phyloP scores from a whole-genome alignment of 2,329 filamentous ascomycete species.

The Colletotrichum spinosum region DNA sequence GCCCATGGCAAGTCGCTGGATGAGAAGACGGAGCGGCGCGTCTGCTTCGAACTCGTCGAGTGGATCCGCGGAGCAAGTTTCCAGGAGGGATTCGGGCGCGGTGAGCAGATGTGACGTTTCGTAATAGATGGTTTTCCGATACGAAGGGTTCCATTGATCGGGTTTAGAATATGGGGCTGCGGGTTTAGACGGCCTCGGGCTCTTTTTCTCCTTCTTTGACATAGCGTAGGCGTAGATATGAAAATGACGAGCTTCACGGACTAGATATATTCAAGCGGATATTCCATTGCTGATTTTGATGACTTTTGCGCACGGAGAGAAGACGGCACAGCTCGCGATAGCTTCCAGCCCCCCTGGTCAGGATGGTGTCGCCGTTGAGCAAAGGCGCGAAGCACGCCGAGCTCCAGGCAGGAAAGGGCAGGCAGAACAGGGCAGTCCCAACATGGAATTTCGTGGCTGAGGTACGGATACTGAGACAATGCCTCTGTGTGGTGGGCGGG shows the following conservation, averaged over 20 bases:
- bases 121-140: too few species aligned
- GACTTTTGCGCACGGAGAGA: too few species aligned
- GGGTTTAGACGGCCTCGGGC: constrained; percentile 6
- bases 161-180: background rate
- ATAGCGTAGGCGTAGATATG: constrained; percentile 37
- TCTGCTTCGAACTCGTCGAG: constrained; percentile 90
- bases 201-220: constrained; percentile 11
- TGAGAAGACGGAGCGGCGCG: constrained; percentile 77
- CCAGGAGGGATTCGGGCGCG: constrained; percentile 43
- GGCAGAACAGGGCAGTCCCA: too few species aligned
- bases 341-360: too few species aligned
- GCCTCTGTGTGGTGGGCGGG: constrained; percentile 2
- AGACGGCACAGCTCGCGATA: too few species aligned
- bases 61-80: constrained; percentile 71
- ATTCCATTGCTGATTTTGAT: too few species aligned
- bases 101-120: constrained; percentile 9
- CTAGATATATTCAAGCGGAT: too few species aligned
- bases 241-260: background rate
- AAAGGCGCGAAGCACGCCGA: background rate
- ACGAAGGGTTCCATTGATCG: background rate
- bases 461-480: constrained; percentile 6
- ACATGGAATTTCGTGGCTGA: too few species aligned
- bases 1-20: constrained; percentile 61
- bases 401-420: too few species aligned
- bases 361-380: background rate